Conservation (phyloP, 2,329 filamentous ascomycete species). For the Scopulariopsis brevicaulis region DNA sequence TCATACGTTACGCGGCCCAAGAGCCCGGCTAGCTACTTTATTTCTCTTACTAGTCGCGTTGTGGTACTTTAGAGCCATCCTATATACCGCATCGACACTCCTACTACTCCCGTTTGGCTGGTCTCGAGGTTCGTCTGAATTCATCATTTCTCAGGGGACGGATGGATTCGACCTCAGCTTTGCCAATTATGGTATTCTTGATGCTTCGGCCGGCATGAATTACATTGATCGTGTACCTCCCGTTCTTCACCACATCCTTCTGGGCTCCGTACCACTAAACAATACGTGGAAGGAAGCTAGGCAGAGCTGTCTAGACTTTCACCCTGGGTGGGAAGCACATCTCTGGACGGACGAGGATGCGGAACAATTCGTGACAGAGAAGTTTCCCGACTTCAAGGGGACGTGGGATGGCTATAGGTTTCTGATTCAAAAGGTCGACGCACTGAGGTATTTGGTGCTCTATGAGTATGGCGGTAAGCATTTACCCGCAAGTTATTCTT, state of each 20-base stretch:
- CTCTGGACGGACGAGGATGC: constrained; percentile 33
- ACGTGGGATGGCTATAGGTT: constrained; percentile 46
- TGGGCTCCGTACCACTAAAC: constrained; percentile 13
- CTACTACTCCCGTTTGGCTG: too few species aligned
- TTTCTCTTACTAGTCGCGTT: too few species aligned
- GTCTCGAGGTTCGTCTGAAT: constrained; percentile 3
- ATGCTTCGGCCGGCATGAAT: constrained; percentile 13
- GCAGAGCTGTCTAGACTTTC: constrained; percentile 19
- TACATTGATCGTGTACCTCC: constrained; percentile 18
- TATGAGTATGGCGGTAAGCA: background rate
- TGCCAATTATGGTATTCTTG: constrained; percentile 15
- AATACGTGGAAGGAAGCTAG: constrained; percentile 17
- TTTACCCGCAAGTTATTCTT: background rate
- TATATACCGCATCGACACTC: too few species aligned
- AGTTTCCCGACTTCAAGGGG: constrained; percentile 58
- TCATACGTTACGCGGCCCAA: too few species aligned
- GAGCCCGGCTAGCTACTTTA: too few species aligned
- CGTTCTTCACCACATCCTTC: constrained; percentile 22
- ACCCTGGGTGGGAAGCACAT: constrained; percentile 20
- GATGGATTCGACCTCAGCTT: constrained; percentile 21
- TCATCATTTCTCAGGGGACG: constrained; percentile 15
- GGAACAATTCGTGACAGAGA: constrained; percentile 50
- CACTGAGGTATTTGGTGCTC: constrained; percentile 47
- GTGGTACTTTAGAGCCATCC: too few species aligned
- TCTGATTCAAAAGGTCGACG: constrained; percentile 59